These are phyloP conservation scores for Pichia rugopelliculosa DNA, from an alignment of 805 yeast genomes.

Conservation along the genomic window DNA sequence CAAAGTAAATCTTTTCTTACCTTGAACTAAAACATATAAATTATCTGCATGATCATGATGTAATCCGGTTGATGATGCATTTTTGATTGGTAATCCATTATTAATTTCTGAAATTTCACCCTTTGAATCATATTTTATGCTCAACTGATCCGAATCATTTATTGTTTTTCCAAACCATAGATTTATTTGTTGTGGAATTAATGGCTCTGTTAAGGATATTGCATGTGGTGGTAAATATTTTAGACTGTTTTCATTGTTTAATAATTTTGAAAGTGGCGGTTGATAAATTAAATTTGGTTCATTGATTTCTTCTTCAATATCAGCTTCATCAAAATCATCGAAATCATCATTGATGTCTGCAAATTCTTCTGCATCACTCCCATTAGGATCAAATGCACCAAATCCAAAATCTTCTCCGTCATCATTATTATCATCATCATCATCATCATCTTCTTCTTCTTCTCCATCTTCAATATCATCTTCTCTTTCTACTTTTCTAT, in stretches of 20 bases:
- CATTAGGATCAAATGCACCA: conserved; percentile 2
- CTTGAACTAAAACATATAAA: conserved; percentile 53
- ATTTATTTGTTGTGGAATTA: conserved; percentile 65
- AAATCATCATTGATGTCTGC: conserved; percentile 13
- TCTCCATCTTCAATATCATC: conserved; percentile 21
- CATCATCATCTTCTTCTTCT: conserved; percentile 18
- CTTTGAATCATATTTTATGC: conserved; percentile 21
- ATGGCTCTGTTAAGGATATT: conserved; percentile 10
- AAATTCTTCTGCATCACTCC: background rate
- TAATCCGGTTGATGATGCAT: conserved; percentile 58
- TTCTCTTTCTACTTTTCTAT: conserved; percentile 18
- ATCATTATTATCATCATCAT: conserved; percentile 19
- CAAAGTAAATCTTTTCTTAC: conserved; percentile 59
- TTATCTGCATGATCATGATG: conserved; percentile 83
- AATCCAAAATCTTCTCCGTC: conserved; percentile 13
- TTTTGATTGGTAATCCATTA: conserved; percentile 48
- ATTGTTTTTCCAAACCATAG: conserved; percentile 54
- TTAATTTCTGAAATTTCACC: conserved; percentile 13
- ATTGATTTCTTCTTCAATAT: conserved; percentile 36
- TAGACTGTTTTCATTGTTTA: conserved; percentile 11
- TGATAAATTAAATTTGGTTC: conserved; percentile 34
- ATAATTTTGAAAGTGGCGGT: conserved; percentile 43
- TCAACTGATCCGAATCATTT: conserved; percentile 1
- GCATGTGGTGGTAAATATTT: conserved; percentile 33
- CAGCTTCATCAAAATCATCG: conserved; percentile 2